Evolutionary conservation across 179 eudicot species (phyloP).

Genomic region (Beta lomatogona): DNA sequence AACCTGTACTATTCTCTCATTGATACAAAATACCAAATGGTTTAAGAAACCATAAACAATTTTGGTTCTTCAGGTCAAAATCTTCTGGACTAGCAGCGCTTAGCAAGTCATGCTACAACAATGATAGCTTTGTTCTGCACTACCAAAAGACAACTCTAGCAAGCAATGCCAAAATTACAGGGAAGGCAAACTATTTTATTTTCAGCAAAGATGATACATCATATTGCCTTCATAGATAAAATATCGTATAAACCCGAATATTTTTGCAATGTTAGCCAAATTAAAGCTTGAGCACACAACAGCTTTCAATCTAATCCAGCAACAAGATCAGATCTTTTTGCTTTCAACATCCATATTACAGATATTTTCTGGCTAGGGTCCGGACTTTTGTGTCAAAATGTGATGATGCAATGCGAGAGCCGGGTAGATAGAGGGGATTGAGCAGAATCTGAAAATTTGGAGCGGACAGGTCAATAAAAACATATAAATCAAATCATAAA

Average conservation of each 20-base stretch:
- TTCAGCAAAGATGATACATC: neutral
- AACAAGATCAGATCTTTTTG: neutral
- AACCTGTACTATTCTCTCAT: too few relatives aligned
- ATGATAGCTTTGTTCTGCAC: neutral
- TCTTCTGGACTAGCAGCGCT: too few relatives aligned
- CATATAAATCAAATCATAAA: neutral
- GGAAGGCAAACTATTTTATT: neutral
- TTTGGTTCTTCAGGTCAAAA: too few relatives aligned
- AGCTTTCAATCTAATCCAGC: neutral
- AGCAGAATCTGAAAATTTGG: conserved; percentile 68
- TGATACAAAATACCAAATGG: too few relatives aligned
- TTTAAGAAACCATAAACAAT: too few relatives aligned
- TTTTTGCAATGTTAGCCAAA: neutral
- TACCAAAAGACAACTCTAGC: neutral
- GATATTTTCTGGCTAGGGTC: conserved; percentile 86
- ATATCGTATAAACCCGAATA: neutral
- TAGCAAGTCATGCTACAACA: too few relatives aligned
- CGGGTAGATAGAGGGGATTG: conserved; percentile 88
- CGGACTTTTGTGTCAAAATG: conserved; percentile 95
- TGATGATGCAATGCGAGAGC: conserved; percentile 85
- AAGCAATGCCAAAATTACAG: neutral
- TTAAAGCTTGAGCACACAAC: neutral
- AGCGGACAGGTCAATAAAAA: conserved; percentile 7
- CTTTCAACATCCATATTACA: conserved; percentile 40
- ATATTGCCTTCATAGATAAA: neutral